phyloP scores from a whole-genome alignment of 352 stramenopile genomes.

The Pythium vanterpoolii region DNA sequence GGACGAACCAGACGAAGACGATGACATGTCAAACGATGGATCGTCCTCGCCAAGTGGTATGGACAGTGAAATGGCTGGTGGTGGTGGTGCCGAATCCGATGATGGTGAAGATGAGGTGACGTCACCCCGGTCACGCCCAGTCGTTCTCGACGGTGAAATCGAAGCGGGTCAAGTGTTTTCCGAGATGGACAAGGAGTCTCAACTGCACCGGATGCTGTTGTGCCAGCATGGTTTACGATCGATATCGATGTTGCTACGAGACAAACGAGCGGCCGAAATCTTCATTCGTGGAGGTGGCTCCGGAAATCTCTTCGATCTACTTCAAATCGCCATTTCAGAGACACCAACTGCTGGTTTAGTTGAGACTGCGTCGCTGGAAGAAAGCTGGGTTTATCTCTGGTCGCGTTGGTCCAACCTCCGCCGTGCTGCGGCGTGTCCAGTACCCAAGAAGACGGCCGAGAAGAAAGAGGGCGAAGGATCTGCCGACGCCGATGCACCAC shows the following conservation, averaged over 20 bases:
- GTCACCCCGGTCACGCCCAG: constrained; percentile 2
- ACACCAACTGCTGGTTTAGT: constrained; percentile 62
- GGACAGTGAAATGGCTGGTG: constrained; percentile 62
- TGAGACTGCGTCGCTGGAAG: constrained; percentile 73
- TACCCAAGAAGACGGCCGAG: constrained; percentile 27
- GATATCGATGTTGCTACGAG: constrained; percentile 66
- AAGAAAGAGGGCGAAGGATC: constrained; percentile 30
- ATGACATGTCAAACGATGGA: constrained; percentile 86
- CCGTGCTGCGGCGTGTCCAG: constrained; percentile 37
- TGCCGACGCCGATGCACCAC: constrained; percentile 28
- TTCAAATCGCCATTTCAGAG: constrained; percentile 69
- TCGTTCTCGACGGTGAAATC: constrained; percentile 18
- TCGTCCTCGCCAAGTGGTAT: constrained; percentile 67
- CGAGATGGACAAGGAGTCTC: constrained; percentile 78
- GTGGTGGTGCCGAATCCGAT: constrained; percentile 45
- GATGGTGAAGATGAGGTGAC: constrained; percentile 51
- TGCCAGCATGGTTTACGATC: constrained; percentile 77
- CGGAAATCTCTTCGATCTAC: constrained; percentile 56
- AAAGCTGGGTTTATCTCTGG: constrained; percentile 80
- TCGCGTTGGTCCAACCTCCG: constrained; percentile 69
- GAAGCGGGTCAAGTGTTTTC: constrained; percentile 49
- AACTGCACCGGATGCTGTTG: constrained; percentile 69
- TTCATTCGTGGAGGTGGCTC: constrained; percentile 61
- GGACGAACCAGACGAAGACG: constrained; percentile 76
- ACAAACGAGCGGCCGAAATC: constrained; percentile 53